Percentiles rank a stretch among this genome's conserved stretches.
Evolutionary conservation across 257 asterid genomes (phyloP).

Genomic region (Schizonepeta tenuifolia): DNA sequence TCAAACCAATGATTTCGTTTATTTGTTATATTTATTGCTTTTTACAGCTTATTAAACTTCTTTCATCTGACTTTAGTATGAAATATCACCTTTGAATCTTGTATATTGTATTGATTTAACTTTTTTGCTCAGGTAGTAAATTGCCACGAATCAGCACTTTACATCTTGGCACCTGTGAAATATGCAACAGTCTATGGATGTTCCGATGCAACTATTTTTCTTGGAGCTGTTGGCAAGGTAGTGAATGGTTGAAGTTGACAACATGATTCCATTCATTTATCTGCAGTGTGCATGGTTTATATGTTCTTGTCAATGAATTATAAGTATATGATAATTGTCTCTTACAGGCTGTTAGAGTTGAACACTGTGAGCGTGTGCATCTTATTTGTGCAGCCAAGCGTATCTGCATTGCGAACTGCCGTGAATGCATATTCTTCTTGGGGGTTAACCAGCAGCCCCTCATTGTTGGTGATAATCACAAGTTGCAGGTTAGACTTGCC

Average conservation of each 20-base stretch:
- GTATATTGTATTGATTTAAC: conserved; percentile 25
- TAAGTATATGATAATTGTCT: conserved; percentile 26
- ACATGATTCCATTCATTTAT: conserved; percentile 17
- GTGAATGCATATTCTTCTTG: conserved; percentile 92
- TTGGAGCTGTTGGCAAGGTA: conserved; percentile 99
- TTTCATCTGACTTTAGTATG: conserved; percentile 19
- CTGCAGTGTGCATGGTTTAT: conserved; percentile 18
- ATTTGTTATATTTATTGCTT: conserved; percentile 2
- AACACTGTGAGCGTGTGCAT: conserved; percentile 99
- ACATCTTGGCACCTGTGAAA: conserved; percentile 85
- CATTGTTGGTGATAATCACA: conserved; percentile 96
- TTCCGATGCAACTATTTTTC: conserved; percentile 95
- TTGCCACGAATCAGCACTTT: conserved; percentile 94
- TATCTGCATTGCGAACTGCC: conserved; percentile 92
- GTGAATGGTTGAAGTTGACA: conserved; percentile 20
- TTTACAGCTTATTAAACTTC: conserved; percentile 2
- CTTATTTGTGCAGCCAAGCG: conserved; percentile 89
- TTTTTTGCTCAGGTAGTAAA: conserved; percentile 70
- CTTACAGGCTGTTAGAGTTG: conserved; percentile 88
- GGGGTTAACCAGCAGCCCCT: conserved; percentile 97
- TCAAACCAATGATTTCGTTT: conserved; percentile 20
- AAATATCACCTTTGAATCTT: conserved; percentile 30
- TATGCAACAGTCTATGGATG: conserved; percentile 96
- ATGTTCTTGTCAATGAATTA: conserved; percentile 5
- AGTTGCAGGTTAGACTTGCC: conserved; percentile 69